phyloP scores from a whole-genome alignment of 306 rosid species.

The Echinosophora koreensis region DNA sequence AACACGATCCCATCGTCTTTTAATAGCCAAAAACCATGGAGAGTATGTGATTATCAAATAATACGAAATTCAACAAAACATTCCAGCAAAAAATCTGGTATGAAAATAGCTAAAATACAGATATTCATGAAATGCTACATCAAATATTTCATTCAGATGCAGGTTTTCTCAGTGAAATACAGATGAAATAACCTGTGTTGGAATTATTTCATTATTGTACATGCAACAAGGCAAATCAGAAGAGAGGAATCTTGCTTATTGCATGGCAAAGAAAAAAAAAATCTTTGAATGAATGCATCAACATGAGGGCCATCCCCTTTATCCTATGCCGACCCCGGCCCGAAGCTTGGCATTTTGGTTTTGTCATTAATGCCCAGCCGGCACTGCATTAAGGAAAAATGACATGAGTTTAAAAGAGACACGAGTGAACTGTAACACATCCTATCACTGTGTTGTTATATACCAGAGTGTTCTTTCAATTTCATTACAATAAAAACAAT shows the following conservation, averaged over 20 bases:
- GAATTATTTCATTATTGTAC: background rate
- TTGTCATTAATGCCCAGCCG: background rate
- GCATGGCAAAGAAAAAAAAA: background rate
- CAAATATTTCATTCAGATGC: conserved; percentile 7
- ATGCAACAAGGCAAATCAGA: conserved; percentile 3
- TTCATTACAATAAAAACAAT: conserved; percentile 44
- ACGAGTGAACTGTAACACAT: conserved; percentile 21
- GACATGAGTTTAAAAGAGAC: background rate
- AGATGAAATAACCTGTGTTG: background rate
- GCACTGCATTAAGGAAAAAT: background rate
- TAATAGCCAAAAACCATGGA: background rate
- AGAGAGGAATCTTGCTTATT: conserved; percentile 15
- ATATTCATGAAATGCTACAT: background rate
- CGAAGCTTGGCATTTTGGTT: background rate
- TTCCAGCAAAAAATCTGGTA: background rate
- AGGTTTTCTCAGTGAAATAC: conserved; percentile 4
- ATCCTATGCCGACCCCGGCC: too few relatives aligned
- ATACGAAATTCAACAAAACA: background rate
- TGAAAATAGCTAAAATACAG: background rate
- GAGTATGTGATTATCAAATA: conserved; percentile 15
- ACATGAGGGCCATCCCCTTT: too few relatives aligned
- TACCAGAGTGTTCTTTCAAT: conserved; percentile 33
- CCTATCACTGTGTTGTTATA: conserved; percentile 35
- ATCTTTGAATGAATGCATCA: background rate
- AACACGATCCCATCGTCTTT: too few relatives aligned